Conservation (phyloP, 2,329 filamentous ascomycete species). For the Arthroderma uncinatum region DNA sequence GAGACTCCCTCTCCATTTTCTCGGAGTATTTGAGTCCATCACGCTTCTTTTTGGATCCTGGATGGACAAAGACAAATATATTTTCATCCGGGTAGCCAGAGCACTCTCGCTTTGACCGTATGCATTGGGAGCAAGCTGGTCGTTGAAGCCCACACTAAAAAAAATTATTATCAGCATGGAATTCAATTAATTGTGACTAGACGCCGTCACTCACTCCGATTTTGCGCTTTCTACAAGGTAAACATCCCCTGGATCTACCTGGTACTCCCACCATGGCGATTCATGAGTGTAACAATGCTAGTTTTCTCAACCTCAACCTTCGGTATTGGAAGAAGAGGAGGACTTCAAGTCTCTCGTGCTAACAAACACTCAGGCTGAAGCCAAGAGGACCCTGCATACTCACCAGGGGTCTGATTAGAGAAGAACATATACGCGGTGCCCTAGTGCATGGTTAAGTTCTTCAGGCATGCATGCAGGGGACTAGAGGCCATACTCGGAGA, state of each 20-base stretch:
- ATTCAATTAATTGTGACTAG: not conserved
- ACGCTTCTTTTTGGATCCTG: slow-evolving; percentile 12
- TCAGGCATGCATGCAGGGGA: too few species aligned
- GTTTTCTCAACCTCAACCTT: too few species aligned
- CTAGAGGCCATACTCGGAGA: too few species aligned
- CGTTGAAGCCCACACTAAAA: slow-evolving; percentile 23
- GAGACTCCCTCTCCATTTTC: too few species aligned
- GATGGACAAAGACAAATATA: slow-evolving; percentile 21
- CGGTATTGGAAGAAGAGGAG: too few species aligned
- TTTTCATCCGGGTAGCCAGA: slow-evolving; percentile 22
- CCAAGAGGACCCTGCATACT: too few species aligned
- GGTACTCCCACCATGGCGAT: slow-evolving; percentile 20
- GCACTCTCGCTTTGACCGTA: slow-evolving; percentile 23
- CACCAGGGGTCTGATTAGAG: too few species aligned
- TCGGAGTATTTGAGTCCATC: not conserved
- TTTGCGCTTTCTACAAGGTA: slow-evolving; percentile 21
- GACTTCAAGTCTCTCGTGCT: too few species aligned
- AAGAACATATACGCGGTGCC: too few species aligned
- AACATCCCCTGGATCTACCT: slow-evolving; percentile 21
- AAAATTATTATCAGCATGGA: not conserved
- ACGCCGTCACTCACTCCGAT: slow-evolving; percentile 16
- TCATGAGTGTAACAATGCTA: too few species aligned
- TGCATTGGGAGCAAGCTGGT: slow-evolving; percentile 23
- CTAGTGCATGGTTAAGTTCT: too few species aligned
- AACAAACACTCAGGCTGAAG: too few species aligned